phyloP scores from a whole-genome alignment of 306 rosid genomes.

The Coriaria nepalensis region DNA sequence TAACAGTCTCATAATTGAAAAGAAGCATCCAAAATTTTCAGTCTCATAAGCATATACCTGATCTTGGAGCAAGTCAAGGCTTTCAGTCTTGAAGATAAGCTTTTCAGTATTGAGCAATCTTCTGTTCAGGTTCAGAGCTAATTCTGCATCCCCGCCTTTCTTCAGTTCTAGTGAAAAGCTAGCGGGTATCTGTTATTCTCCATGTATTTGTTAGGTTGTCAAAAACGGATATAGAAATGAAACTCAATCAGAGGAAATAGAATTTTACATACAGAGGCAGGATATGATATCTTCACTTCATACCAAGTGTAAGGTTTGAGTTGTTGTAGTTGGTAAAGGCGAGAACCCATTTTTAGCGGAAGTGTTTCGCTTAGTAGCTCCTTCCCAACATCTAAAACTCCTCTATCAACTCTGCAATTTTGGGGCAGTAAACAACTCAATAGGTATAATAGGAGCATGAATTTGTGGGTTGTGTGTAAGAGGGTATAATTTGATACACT shows the following conservation, averaged over 20 bases:
- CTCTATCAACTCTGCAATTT: constrained; percentile 35
- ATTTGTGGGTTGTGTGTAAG: no score
- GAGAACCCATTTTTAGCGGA: constrained; percentile 46
- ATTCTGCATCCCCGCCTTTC: constrained; percentile 26
- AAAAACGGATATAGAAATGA: constrained; percentile 11
- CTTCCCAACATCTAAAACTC: constrained; percentile 54
- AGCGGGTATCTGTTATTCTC: constrained; percentile 56
- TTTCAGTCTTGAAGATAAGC: constrained; percentile 49
- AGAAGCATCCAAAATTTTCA: constrained; percentile 1
- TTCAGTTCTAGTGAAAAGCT: constrained; percentile 56
- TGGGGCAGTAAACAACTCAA: no score
- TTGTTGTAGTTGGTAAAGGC: constrained; percentile 57
- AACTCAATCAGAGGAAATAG: constrained; percentile 19
- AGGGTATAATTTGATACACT: no score
- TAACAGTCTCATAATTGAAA: constrained; percentile 2
- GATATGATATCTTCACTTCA: constrained; percentile 97
- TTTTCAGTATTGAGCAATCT: constrained; percentile 80
- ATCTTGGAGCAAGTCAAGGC: constrained; percentile 9
- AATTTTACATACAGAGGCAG: constrained; percentile 89
- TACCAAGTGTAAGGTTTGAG: constrained; percentile 59
- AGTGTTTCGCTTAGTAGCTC: constrained; percentile 61
- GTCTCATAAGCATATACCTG: constrained; percentile 28
- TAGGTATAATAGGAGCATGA: no score
- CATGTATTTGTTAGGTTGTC: constrained; percentile 15
- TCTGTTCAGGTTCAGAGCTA: no score